Evolutionary conservation across 2,329 filamentous ascomycete genomes (phyloP).

Genomic region (Scleromitrula shiraiana): DNA sequence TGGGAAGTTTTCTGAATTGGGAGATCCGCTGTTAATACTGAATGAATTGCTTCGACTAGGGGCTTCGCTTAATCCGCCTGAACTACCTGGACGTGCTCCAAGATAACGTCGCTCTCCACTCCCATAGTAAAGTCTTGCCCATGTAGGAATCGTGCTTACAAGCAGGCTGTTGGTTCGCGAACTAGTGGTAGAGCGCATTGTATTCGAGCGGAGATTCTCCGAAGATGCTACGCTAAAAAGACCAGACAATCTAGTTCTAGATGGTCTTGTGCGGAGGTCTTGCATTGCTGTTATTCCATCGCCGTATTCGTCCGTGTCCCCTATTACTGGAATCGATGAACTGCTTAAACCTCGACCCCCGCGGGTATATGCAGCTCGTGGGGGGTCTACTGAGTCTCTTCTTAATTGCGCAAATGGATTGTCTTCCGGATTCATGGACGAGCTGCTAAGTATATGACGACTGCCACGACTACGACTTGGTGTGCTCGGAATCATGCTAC

Average conservation of each 20-base stretch:
- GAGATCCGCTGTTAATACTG: conserved; percentile 36
- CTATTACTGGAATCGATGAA: conserved; percentile 39
- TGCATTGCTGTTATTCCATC: conserved; percentile 56
- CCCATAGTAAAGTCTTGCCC: conserved; percentile 60
- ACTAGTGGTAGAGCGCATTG: conserved; percentile 29
- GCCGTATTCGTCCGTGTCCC: conserved; percentile 55
- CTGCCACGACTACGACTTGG: conserved; percentile 42
- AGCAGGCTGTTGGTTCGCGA: conserved; percentile 38
- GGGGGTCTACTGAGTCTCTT: conserved; percentile 40
- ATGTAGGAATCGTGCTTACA: conserved; percentile 36
- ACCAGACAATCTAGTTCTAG: conserved; percentile 44
- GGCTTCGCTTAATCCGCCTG: conserved; percentile 15
- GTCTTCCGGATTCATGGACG: conserved; percentile 36
- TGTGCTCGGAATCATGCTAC: conserved; percentile 38
- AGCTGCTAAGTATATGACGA: conserved; percentile 49
- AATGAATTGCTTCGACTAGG: conserved; percentile 41
- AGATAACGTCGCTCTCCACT: conserved; percentile 53
- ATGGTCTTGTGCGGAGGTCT: conserved; percentile 43
- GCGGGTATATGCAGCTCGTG: conserved; percentile 36
- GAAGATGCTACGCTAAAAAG: conserved; percentile 40
- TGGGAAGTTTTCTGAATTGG: conserved; percentile 41
- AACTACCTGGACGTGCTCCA: conserved; percentile 26
- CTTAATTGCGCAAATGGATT: conserved; percentile 14
- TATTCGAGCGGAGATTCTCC: conserved; percentile 32
- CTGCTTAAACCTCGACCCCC: conserved; percentile 28